Conservation (phyloP, 305 asterid species). For the Solanum hybrid region DNA sequence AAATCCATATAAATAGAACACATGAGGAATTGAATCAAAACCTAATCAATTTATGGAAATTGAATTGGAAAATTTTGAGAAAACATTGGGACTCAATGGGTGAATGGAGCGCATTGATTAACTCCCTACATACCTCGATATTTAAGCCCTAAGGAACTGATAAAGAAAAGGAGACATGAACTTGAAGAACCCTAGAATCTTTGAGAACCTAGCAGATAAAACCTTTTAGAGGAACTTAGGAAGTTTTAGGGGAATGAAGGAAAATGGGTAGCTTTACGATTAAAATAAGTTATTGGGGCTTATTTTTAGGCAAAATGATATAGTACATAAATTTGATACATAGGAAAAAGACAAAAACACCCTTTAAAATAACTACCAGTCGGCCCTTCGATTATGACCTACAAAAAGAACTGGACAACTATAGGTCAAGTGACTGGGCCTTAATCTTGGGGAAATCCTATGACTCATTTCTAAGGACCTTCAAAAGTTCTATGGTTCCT, state of each 20-base stretch:
- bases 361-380: neutral
- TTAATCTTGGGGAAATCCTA: neutral
- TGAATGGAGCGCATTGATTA: neutral
- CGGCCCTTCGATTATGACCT: neutral
- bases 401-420: neutral
- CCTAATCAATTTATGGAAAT: neutral
- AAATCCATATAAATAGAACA: neutral
- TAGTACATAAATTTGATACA: neutral
- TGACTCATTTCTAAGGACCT: neutral
- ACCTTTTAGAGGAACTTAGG: neutral
- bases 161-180: neutral
- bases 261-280: neutral
- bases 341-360: neutral
- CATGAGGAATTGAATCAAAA: neutral
- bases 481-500: neutral
- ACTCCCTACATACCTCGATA: neutral
- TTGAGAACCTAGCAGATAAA: neutral
- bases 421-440: neutral
- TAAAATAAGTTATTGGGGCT: neutral
- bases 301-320: neutral
- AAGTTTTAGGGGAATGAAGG: neutral
- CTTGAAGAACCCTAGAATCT: neutral
- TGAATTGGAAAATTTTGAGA: neutral
- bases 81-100: neutral
- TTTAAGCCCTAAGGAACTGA: neutral